These are phyloP conservation scores for Tinospora cordifolia DNA, from an alignment of 164 flowering plant species.

Conservation along the genomic window DNA sequence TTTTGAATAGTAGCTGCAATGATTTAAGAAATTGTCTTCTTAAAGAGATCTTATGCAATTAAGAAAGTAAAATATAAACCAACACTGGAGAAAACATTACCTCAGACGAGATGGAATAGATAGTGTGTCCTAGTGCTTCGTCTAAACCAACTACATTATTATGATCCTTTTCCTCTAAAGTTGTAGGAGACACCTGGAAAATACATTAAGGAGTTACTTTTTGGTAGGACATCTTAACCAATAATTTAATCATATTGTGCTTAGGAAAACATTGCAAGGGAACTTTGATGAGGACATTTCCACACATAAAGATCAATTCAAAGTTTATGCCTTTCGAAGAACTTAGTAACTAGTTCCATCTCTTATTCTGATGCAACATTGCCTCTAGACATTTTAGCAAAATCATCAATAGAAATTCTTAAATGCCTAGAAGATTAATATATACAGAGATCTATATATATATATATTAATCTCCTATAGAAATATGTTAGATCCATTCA, in stretches of 20 bases:
- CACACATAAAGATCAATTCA: not conserved
- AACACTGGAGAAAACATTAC: slow-evolving; percentile 20
- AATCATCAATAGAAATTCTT: too few relatives aligned
- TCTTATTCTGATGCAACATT: not conserved
- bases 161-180: slow-evolving; percentile 1
- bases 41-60: not conserved
- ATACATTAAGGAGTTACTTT: not conserved
- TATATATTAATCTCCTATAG: too few relatives aligned
- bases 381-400: not conserved
- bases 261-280: not conserved
- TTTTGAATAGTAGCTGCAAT: slow-evolving; percentile 39
- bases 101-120: slow-evolving; percentile 39
- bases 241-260: not conserved
- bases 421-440: too few relatives aligned
- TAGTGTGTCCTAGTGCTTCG: slow-evolving; percentile 30
- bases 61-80: not conserved
- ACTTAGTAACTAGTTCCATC: not conserved
- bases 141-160: slow-evolving; percentile 24
- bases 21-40: not conserved
- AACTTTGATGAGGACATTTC: not conserved
- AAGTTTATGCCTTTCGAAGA: not conserved
- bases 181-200: slow-evolving; percentile 42
- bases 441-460: too few relatives aligned
- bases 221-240: not conserved
- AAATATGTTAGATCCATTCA: too few relatives aligned